Conservation (phyloP, 1,284 basidiomycete genomes). For the Ceratobasidium sp. region DNA sequence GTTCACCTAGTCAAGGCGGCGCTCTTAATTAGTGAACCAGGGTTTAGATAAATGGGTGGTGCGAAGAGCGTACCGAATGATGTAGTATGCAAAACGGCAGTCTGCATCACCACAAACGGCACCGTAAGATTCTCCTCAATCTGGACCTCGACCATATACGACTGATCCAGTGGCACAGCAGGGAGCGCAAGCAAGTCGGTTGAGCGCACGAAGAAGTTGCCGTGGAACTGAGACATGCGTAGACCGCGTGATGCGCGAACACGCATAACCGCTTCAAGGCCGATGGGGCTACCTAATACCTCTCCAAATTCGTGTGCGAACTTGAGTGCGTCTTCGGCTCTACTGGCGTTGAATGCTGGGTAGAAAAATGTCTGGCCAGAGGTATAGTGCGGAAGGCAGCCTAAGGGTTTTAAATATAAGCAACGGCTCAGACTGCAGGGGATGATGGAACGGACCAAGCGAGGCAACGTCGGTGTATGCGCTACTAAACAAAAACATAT, state of each 20-base stretch:
- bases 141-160: conserved; percentile 96
- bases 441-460: conserved; percentile 65
- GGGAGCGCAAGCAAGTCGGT: conserved; percentile 98
- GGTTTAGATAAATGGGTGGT: neutral
- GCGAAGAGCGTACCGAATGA: conserved; percentile 76
- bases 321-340: conserved; percentile 95
- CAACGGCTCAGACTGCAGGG: neutral
- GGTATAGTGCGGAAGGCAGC: conserved; percentile 95
- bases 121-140: conserved; percentile 95
- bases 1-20: conserved; percentile 70
- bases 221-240: conserved; percentile 98
- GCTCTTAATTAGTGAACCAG: neutral
- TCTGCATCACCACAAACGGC: conserved; percentile 96
- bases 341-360: conserved; percentile 95
- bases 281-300: conserved; percentile 92
- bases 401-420: conserved; percentile 56
- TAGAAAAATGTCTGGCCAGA: conserved; percentile 99
- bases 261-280: conserved; percentile 97
- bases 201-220: conserved; percentile 99
- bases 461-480: conserved; percentile 96
- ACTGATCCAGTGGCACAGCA: conserved; percentile 95
- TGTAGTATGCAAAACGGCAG: conserved; percentile 95
- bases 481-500: conserved; percentile 98
- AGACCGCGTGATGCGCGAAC: conserved; percentile 94
- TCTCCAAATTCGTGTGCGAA: conserved; percentile 98